phyloP scores from a whole-genome alignment of 768 basidiomycete genomes.

The Pisolithus microcarpus region DNA sequence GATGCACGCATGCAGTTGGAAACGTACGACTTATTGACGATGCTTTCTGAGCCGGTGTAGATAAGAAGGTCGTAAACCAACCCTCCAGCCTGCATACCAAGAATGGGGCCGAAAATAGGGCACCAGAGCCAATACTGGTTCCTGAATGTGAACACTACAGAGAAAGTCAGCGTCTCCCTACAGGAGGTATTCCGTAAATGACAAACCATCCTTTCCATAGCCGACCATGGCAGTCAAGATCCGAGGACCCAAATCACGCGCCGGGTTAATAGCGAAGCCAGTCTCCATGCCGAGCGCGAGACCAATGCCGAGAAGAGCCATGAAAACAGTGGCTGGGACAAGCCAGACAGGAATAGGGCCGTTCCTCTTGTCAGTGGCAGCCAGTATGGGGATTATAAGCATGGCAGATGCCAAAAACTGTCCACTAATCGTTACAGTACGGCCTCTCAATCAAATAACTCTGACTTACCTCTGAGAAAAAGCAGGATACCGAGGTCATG shows the following conservation, averaged over 20 bases:
- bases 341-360: slow-evolving; percentile 42
- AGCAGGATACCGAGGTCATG: slow-evolving; percentile 36
- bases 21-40: slow-evolving; percentile 46
- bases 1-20: too few relatives aligned
- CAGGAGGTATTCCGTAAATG: slow-evolving; percentile 11
- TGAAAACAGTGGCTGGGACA: slow-evolving; percentile 47
- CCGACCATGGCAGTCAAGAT: slow-evolving; percentile 66
- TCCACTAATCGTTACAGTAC: neutral
- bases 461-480: slow-evolving; percentile 37
- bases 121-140: slow-evolving; percentile 75
- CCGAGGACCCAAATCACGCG: slow-evolving; percentile 66
- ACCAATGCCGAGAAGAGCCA: slow-evolving; percentile 54
- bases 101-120: slow-evolving; percentile 50
- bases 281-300: slow-evolving; percentile 57
- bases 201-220: slow-evolving; percentile 47
- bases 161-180: neutral
- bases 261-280: slow-evolving; percentile 61
- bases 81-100: slow-evolving; percentile 49
- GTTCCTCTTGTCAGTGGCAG: slow-evolving; percentile 48
- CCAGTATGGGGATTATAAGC: slow-evolving; percentile 47
- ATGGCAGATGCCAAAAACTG: slow-evolving; percentile 53
- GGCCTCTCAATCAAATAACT: neutral
- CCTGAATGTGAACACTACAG: slow-evolving; percentile 20
- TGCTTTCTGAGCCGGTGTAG: slow-evolving; percentile 48
- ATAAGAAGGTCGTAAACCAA: slow-evolving; percentile 54